Conservation (phyloP, 768 basidiomycete species). For the Agaricus blazei region DNA sequence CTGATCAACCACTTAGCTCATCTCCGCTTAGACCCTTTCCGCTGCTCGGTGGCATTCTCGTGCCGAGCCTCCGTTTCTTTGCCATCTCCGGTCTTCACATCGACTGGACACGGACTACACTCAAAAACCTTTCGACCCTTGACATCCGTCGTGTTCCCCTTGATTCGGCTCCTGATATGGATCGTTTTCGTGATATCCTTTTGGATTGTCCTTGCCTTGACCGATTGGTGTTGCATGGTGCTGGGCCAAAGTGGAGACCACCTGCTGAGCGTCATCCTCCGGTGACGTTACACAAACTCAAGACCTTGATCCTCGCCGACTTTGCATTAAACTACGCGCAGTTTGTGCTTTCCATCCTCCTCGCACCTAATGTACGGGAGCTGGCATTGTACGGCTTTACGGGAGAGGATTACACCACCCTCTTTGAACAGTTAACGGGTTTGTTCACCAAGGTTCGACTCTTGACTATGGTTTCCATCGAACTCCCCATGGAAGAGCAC, state of each 20-base stretch:
- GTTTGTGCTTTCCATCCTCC: slow-evolving; percentile 42
- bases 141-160: slow-evolving; percentile 61
- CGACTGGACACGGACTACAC: slow-evolving; percentile 46
- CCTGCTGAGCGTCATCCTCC: slow-evolving; percentile 21
- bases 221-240: slow-evolving; percentile 58
- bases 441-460: slow-evolving; percentile 49
- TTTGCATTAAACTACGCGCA: slow-evolving; percentile 43
- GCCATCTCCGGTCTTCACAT: slow-evolving; percentile 56
- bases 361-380: slow-evolving; percentile 53
- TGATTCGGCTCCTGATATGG: slow-evolving; percentile 42
- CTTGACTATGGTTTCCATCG: slow-evolving; percentile 45
- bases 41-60: slow-evolving; percentile 46
- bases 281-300: slow-evolving; percentile 44
- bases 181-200: slow-evolving; percentile 51
- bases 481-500: slow-evolving; percentile 22
- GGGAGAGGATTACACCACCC: slow-evolving; percentile 44
- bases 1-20: slow-evolving; percentile 27
- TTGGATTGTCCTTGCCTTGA: slow-evolving; percentile 39
- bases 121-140: slow-evolving; percentile 55
- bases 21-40: slow-evolving; percentile 27
- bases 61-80: slow-evolving; percentile 44
- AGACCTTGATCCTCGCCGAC: slow-evolving; percentile 52
- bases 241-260: slow-evolving; percentile 42
- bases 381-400: slow-evolving; percentile 52
- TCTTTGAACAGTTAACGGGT: slow-evolving; percentile 42